These are phyloP conservation scores for Boletus semigastroideus DNA, from an alignment of 1,284 basidiomycete genomes.

Conservation along the genomic window DNA sequence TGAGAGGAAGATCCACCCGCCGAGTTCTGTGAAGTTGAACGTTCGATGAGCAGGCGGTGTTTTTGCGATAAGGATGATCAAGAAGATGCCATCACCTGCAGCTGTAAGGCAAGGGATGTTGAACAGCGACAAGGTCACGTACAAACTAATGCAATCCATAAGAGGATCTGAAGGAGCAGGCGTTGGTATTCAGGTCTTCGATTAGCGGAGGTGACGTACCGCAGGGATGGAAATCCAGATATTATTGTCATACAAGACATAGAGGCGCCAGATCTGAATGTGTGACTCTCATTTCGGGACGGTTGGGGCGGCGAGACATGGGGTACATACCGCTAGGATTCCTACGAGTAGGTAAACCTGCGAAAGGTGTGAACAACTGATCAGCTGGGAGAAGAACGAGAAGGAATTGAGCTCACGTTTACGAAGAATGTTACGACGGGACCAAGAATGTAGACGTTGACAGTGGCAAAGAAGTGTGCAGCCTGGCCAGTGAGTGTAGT, in stretches of 20 bases:
- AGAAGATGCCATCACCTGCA: background rate
- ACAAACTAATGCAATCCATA: constrained; percentile 20
- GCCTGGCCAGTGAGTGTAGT: background rate
- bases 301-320: background rate
- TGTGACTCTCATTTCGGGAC: background rate
- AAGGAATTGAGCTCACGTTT: constrained; percentile 9
- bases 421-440: constrained; percentile 7
- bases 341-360: constrained; percentile 16
- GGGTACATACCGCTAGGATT: constrained; percentile 15
- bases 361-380: background rate
- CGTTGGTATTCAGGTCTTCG: too few species aligned
- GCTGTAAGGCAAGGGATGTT: background rate
- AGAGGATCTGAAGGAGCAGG: background rate
- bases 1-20: constrained; percentile 13
- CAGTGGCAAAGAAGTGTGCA: background rate
- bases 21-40: background rate
- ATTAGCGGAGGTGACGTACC: constrained; percentile 9
- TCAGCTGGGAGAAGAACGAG: background rate
- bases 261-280: constrained; percentile 26
- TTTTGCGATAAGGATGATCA: background rate
- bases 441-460: constrained; percentile 1
- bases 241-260: constrained; percentile 14
- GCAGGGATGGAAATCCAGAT: constrained; percentile 17
- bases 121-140: background rate
- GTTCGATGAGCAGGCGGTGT: background rate